Base-by-base conservation (phyloP, 768 basidiomycete genomes). In the Serendipita sp. region DNA sequence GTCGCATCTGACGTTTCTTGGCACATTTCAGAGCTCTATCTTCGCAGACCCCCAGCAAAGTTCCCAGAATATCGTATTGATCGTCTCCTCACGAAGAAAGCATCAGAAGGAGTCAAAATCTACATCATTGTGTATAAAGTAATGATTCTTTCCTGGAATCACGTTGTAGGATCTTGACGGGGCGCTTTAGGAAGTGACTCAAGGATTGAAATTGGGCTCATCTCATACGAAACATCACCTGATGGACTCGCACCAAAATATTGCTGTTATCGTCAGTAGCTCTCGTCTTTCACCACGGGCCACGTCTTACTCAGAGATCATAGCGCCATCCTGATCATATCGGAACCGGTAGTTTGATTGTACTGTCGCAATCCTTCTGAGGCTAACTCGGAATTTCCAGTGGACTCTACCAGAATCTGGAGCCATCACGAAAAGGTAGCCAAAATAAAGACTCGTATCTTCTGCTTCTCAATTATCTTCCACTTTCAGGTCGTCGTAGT, bases 101-200 rank as follows among this genome's bases (percentile, higher is more conserved):
- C 96, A 0, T 78, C 90, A 69, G 75, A 94, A 68, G 96, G 95
- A 22, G 96, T 98, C 63, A 90, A 85, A 72, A 74, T 99, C 43
- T 88, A 93, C 72, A 82, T 98, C 44, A 77, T 92, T 64, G 90
- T 97, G 2, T 97, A 97, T 78, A 98, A 97, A 72, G 94, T 95
- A 78, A n/a, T 28, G 17, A 58, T 7, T 5, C 14, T 5, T 38
- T 5, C 14, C 38, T 5, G 38, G 5, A 38, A 38, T 14, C 7
- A 14, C 38, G 5, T 38, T 14, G 38, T 38, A 5, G n/a, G 38
- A 38, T 38, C 20, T 50, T 5, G 17, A 5, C 11, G 7, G 7
- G 28, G 20, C 7, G 9, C 9, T 28, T 20, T 28, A 50, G 45
- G 45, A 50, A 50, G 88, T 98, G 62, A 86, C 87, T 0, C 85